phyloP scores from a whole-genome alignment of 2,329 filamentous ascomycete species.

The Clonostachys sp. region DNA sequence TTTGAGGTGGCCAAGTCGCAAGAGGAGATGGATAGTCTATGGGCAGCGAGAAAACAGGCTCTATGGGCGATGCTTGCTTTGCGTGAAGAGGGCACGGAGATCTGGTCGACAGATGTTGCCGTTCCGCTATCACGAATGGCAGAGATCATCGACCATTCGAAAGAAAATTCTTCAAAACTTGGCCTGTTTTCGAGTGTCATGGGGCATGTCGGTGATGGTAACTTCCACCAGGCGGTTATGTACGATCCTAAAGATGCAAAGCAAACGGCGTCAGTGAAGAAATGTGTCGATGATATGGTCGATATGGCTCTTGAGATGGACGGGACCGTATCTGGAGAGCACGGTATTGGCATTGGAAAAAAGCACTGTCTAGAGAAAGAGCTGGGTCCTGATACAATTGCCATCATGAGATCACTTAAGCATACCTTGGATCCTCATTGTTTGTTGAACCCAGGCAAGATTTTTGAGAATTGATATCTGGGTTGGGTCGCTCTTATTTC shows the following conservation, averaged over 20 bases:
- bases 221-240: conserved; percentile 81
- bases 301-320: conserved; percentile 78
- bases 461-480: too few species aligned
- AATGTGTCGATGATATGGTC: conserved; percentile 76
- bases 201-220: conserved; percentile 80
- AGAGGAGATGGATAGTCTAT: conserved; percentile 36
- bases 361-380: conserved; percentile 69
- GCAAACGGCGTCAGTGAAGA: conserved; percentile 65
- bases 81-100: conserved; percentile 23
- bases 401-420: conserved; percentile 50
- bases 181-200: conserved; percentile 75
- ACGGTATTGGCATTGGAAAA: conserved; percentile 74
- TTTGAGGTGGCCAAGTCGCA: conserved; percentile 42
- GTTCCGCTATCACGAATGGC: conserved; percentile 66
- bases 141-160: conserved; percentile 64
- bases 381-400: conserved; percentile 67
- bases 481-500: too few species aligned
- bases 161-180: conserved; percentile 56
- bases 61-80: conserved; percentile 59
- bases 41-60: conserved; percentile 61
- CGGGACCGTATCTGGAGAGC: conserved; percentile 79
- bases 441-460: too few species aligned
- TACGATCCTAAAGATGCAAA: conserved; percentile 63
- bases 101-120: conserved; percentile 58
- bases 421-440: too few species aligned